Base-by-base conservation (phyloP, 768 basidiomycete genomes). In the Boletus rufocinnamomeus region DNA sequence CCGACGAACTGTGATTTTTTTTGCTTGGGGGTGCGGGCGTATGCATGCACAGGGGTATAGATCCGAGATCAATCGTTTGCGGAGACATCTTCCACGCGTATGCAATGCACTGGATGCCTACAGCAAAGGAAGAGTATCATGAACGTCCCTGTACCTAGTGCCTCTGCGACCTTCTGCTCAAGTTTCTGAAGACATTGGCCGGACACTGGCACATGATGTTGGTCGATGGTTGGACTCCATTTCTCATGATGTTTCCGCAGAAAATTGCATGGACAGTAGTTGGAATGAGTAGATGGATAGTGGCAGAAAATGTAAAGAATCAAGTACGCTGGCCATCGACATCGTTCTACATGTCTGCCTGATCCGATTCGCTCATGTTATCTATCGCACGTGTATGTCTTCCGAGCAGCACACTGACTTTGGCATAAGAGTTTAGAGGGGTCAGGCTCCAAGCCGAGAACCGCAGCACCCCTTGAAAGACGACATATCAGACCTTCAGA, bases 51-150 rank as follows among this genome's bases (percentile, higher is more conserved):
- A 62, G 66, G 54, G 54, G n/a, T 68, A 68, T 47, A 49, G 19
- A 51, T 43, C 2, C 6, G 66, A 68, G 54, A 57, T 68, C n/a
- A 41, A 52, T 21, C 63, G 66, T 50, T 34, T 67, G 32, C 58
- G 60, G 27, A 56, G 50, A 45, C 63, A 60, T 19, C 56, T 67
- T 48, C 63, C 58, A 7, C 2, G 37, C 7, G 27, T 67, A 32
- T 67, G 54, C 37, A 43, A 51, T 14, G 66, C 65, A 6, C 46
- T 65, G 34, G 66, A 62, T 27, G 53, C 63, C 10, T 67, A 68
- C 40, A 65, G 53, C 27, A 64, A 67, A 59, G 66, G 35, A 25
- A 61, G n/a, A 40, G 14, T 32, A 17, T 30, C 49, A n/a, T 61
- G 32, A 60, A 27, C 7, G 8, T n/a, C 54, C 35, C 2, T 23